A percentile compares a stretch with the other conserved stretches of the same genome.
These are phyloP conservation scores for Penicillium sp. DNA, from an alignment of 2,329 filamentous ascomycete genomes.

Conservation along the genomic window DNA sequence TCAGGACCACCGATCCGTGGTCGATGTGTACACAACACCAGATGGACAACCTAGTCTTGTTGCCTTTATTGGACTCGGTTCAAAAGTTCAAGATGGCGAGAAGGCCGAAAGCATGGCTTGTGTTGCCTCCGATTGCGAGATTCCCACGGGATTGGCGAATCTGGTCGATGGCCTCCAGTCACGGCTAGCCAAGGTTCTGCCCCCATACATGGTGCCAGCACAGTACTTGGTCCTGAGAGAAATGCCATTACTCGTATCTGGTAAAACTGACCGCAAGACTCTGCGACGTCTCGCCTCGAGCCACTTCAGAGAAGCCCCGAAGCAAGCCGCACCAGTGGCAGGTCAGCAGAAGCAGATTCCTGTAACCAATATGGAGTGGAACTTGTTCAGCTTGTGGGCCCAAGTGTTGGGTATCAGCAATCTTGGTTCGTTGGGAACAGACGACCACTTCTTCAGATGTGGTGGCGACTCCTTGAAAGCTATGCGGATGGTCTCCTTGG, in stretches of 20 bases:
- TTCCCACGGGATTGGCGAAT: not conserved
- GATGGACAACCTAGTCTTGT: not conserved
- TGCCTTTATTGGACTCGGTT: not conserved
- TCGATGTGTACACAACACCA: too few species aligned
- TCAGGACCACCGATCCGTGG: too few species aligned
- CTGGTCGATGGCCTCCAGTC: not conserved
- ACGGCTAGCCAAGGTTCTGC: not conserved
- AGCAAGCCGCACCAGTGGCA: too few species aligned
- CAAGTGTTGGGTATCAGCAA: not conserved
- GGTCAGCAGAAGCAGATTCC: too few species aligned
- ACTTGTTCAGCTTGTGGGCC: not conserved
- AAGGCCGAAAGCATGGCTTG: too few species aligned
- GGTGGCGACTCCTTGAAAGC: slow-evolving; percentile 4
- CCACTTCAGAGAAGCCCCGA: too few species aligned
- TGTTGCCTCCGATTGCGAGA: too few species aligned
- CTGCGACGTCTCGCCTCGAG: not conserved
- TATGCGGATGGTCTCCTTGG: not conserved
- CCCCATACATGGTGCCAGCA: slow-evolving; percentile 1
- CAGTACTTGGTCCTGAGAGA: not conserved
- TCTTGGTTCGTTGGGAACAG: not conserved
- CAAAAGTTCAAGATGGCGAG: not conserved
- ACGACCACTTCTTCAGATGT: slow-evolving; percentile 1
- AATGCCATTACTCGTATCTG: not conserved
- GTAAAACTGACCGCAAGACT: not conserved
- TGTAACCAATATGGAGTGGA: too few species aligned